Conservation (phyloP, 2,329 filamentous ascomycete species). For the Biscogniauxia mediterranea region DNA sequence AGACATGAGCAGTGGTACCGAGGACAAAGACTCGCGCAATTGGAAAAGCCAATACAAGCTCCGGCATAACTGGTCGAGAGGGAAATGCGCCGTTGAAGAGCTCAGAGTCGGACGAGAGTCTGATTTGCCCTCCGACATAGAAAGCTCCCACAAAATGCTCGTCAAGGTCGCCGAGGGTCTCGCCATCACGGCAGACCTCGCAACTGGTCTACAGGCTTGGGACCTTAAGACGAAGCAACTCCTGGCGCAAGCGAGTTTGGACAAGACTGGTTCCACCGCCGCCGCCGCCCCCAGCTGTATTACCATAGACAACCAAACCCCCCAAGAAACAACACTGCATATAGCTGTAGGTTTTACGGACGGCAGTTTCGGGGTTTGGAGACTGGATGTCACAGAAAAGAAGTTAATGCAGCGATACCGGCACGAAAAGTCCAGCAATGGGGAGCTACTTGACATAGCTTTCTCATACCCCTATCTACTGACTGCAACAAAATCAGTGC, state of each 20-base stretch:
- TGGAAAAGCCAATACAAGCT: slow-evolving; percentile 76
- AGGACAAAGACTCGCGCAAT: slow-evolving; percentile 17
- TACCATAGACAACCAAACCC: slow-evolving; percentile 57
- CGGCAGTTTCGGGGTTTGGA: slow-evolving; percentile 71
- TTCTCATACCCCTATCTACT: slow-evolving; percentile 73
- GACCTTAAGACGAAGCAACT: slow-evolving; percentile 62
- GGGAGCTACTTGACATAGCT: slow-evolving; percentile 67
- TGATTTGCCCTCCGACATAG: slow-evolving; percentile 19
- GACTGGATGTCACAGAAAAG: slow-evolving; percentile 46
- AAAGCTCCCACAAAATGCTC: slow-evolving; percentile 58
- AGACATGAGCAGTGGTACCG: slow-evolving; percentile 55
- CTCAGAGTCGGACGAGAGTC: slow-evolving; percentile 46
- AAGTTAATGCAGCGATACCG: slow-evolving; percentile 52
- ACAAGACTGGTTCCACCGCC: slow-evolving; percentile 19
- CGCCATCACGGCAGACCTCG: slow-evolving; percentile 71
- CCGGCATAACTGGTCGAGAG: slow-evolving; percentile 86
- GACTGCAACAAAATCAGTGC: slow-evolving; percentile 71
- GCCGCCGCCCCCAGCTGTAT: slow-evolving; percentile 57
- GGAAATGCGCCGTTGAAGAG: slow-evolving; percentile 77
- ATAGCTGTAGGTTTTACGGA: slow-evolving; percentile 69
- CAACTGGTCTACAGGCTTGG: slow-evolving; percentile 75
- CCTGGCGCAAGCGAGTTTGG: slow-evolving; percentile 50
- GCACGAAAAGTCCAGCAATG: slow-evolving; percentile 61
- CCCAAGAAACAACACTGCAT: slow-evolving; percentile 48
- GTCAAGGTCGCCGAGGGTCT: slow-evolving; percentile 76